Evolutionary conservation across 805 yeast genomes (phyloP), one percentile per base, ranked within the genome.

Genomic region (Candida ponderosae): DNA sequence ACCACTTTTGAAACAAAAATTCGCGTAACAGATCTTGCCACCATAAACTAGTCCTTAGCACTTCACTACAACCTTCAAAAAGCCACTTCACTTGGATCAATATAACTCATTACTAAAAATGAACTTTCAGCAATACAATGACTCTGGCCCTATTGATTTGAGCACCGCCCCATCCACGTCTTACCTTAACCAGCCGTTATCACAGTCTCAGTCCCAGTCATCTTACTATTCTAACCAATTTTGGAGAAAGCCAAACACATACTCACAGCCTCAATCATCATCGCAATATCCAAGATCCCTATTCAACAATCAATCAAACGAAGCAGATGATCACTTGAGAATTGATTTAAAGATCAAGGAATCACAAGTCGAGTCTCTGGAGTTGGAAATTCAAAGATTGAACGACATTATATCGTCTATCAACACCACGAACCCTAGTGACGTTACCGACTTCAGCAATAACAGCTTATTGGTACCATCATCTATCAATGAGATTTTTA

Each of bases 321-420:
- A 34, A 2, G 51, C 44, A 14, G 60, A 55, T 3, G 74, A 71
- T 33, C 57, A 62, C 37, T 54, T 73, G 39, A 69, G 67, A 45
- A 56, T 73, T 34, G 76, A 76, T 43, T 49, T 81, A 35, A 68
- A 68, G 39, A 58, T 79, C 35, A 81, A 79, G 51, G 76, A 79
- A 33, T 59, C 68, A 1, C 68, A 70, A 30, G 68, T 73, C 29
- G 64, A 65, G 31, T 60, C 67, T 3, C 49, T 74, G 26, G 73
- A 72, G 44, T 51, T 49, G 20, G 78, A 73, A 39, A 56, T 71
- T 13, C 60, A 63, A 32, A 58, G 58, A 30, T 41, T 65, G 35
- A 65, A 59, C 31, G 59, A 57, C 14, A 13, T 24, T 8, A 24
- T 24, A 6, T 62, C 62, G 48, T 51, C 67, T 41, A 50, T 61